Evolutionary conservation across 164 flowering plant genomes (phyloP).

Genomic region (Amborella trichopoda): DNA sequence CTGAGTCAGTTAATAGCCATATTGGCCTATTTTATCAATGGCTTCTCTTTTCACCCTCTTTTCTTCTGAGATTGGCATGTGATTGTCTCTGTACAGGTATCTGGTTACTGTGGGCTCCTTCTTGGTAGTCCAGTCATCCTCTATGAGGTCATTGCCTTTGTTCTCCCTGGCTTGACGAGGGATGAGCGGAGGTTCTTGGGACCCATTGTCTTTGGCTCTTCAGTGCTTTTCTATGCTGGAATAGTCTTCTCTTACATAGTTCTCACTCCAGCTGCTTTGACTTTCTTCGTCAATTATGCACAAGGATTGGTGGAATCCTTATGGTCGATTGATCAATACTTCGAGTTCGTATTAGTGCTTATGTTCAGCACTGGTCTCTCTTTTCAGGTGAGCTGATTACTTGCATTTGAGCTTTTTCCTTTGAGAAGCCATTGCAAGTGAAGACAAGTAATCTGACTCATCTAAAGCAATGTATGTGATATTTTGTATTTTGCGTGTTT

Average conservation of each 20-base stretch:
- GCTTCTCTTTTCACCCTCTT: too few species aligned
- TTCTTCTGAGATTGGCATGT: too few species aligned
- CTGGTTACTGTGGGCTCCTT: slow-evolving; percentile 96
- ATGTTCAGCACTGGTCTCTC: slow-evolving; percentile 97
- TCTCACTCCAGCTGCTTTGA: slow-evolving; percentile 94
- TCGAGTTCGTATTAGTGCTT: slow-evolving; percentile 91
- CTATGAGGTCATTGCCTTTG: slow-evolving; percentile 94
- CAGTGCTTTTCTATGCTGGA: slow-evolving; percentile 89
- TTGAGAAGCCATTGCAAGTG: too few species aligned
- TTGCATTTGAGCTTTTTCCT: too few species aligned
- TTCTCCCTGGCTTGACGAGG: slow-evolving; percentile 85
- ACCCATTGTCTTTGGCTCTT: slow-evolving; percentile 92
- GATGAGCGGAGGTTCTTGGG: slow-evolving; percentile 80
- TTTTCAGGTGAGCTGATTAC: too few species aligned
- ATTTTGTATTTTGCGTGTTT: too few species aligned
- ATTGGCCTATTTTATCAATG: too few species aligned
- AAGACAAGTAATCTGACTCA: too few species aligned
- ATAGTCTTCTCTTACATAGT: slow-evolving; percentile 69
- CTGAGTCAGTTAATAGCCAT: too few species aligned
- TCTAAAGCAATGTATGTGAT: too few species aligned
- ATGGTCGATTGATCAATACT: slow-evolving; percentile 98
- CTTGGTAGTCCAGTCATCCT: slow-evolving; percentile 87
- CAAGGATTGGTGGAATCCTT: slow-evolving; percentile 96
- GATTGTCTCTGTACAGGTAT: slow-evolving; percentile 50
- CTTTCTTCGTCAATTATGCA: slow-evolving; percentile 84